Evolutionary conservation across 2,329 filamentous ascomycete species (phyloP).

Genomic region (Alternaria sp.): DNA sequence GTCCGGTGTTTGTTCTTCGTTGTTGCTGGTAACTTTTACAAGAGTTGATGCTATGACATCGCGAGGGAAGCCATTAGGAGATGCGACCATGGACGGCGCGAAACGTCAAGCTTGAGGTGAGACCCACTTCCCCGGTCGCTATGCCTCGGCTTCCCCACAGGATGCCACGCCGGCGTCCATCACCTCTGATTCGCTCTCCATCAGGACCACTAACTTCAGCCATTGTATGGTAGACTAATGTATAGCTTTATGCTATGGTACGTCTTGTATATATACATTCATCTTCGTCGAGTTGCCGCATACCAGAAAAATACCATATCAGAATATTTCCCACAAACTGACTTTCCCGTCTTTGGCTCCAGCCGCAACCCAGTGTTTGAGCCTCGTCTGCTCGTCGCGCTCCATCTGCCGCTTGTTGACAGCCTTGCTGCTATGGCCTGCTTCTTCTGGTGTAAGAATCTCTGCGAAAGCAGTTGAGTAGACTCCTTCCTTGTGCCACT

Average conservation of each 20-base stretch:
- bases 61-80: constrained; percentile 6
- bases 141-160: constrained; percentile 31
- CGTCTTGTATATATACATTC: not conserved
- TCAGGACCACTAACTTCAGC: not conserved
- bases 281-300: not conserved
- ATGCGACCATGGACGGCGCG: constrained; percentile 11
- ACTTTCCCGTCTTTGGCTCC: constrained; percentile 96
- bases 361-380: constrained; percentile 86
- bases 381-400: constrained; percentile 65
- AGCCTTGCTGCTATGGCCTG: not conserved
- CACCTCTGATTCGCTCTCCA: constrained; percentile 15
- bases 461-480: constrained; percentile 79
- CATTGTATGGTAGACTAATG: not conserved
- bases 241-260: not conserved
- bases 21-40: not conserved
- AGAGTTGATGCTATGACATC: constrained; percentile 15
- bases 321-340: constrained; percentile 93
- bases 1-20: not conserved
- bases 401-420: constrained; percentile 21
- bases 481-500: constrained; percentile 91
- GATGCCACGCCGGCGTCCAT: constrained; percentile 20
- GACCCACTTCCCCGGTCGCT: constrained; percentile 24
- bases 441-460: constrained; percentile 37
- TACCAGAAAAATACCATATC: constrained; percentile 7
- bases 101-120: constrained; percentile 7